These are phyloP conservation scores for Fragaria ananassa DNA, from an alignment of 306 rosid genomes.

Conservation along the genomic window DNA sequence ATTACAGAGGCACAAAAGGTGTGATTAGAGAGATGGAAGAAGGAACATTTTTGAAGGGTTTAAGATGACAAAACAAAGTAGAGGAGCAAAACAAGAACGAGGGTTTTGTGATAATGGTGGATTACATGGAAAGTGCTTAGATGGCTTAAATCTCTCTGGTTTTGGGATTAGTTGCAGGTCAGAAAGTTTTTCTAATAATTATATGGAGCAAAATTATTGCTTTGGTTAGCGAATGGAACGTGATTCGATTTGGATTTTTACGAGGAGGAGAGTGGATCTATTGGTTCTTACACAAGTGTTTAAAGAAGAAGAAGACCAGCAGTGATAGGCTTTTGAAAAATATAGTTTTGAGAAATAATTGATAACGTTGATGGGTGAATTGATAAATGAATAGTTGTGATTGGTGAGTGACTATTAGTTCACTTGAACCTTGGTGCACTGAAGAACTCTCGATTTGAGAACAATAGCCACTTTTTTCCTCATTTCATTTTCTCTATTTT, in stretches of 20 bases:
- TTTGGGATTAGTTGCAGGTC: neutral
- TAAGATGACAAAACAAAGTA: neutral
- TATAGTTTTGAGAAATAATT: neutral
- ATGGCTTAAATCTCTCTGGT: neutral
- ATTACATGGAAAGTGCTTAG: conserved; percentile 1
- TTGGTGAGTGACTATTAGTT: too few relatives aligned
- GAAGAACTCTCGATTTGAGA: too few relatives aligned
- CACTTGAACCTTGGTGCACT: too few relatives aligned
- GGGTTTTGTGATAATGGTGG: neutral
- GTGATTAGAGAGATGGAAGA: neutral
- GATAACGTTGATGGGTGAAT: neutral
- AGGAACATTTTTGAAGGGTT: neutral
- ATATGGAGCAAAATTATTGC: neutral
- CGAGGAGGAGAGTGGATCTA: neutral
- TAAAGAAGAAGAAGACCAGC: neutral
- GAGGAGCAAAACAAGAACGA: conserved; percentile 10
- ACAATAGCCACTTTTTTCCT: neutral
- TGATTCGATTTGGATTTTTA: conserved; percentile 17
- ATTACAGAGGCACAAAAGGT: neutral
- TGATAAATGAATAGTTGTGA: too few relatives aligned
- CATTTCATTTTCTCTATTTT: neutral
- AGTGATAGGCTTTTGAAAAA: neutral
- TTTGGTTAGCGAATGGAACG: conserved; percentile 22
- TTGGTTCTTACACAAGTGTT: conserved; percentile 3
- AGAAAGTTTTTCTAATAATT: neutral